Conservation (phyloP, 768 basidiomycete genomes). For the Podaxis rugospora region DNA sequence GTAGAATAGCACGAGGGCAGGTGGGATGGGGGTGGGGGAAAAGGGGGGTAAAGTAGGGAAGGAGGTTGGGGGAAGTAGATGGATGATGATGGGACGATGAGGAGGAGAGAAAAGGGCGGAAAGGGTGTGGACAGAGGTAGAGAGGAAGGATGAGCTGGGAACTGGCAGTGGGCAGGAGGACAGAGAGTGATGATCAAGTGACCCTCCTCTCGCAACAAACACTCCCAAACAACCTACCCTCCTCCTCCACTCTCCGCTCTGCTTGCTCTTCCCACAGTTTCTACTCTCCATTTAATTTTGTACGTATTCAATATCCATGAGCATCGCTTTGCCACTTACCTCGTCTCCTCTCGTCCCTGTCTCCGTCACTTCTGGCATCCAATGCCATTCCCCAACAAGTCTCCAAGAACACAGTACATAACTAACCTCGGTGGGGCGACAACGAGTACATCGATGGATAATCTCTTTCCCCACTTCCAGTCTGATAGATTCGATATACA, state of each 20-base stretch:
- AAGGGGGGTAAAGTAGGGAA: background rate
- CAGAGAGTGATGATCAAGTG: constrained; percentile 26
- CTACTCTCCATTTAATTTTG: background rate
- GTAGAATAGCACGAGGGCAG: constrained; percentile 10
- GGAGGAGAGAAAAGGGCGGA: constrained; percentile 19
- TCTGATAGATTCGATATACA: constrained; percentile 11
- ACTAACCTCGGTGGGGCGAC: background rate
- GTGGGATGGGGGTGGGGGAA: constrained; percentile 9
- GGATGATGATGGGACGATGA: constrained; percentile 9
- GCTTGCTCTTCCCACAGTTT: background rate
- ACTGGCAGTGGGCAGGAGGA: constrained; percentile 13
- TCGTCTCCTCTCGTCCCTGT: background rate
- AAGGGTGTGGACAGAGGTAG: constrained; percentile 13
- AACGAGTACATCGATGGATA: background rate
- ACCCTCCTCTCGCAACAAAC: constrained; percentile 25
- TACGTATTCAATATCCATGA: background rate
- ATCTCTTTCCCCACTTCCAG: background rate
- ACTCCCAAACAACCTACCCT: constrained; percentile 20
- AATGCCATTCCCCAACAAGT: background rate
- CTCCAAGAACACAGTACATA: background rate
- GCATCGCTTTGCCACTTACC: background rate
- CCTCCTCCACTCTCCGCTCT: background rate
- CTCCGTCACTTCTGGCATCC: background rate
- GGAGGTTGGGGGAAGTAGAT: background rate
- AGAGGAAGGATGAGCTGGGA: constrained; percentile 18